These are phyloP conservation scores for Exserohilum rostratum DNA, from an alignment of 2,329 filamentous ascomycete genomes.

Conservation along the genomic window DNA sequence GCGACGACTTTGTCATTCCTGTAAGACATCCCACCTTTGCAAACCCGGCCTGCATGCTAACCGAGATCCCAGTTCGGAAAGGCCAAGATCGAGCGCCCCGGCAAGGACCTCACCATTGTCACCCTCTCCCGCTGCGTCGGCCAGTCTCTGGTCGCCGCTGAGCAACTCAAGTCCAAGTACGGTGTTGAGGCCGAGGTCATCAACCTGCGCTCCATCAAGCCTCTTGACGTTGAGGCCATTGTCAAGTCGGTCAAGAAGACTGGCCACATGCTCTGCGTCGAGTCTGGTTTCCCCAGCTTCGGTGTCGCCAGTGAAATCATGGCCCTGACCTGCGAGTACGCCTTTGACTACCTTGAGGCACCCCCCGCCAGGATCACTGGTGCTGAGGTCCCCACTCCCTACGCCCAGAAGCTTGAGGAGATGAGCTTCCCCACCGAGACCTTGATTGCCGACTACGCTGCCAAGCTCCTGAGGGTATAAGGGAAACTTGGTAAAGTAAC, in stretches of 20 bases:
- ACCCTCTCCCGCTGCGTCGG: slow-evolving; percentile 94
- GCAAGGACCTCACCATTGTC: slow-evolving; percentile 96
- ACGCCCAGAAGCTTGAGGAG: slow-evolving; percentile 90
- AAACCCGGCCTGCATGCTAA: slow-evolving; percentile 14
- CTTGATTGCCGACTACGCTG: slow-evolving; percentile 85
- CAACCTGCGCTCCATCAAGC: slow-evolving; percentile 97
- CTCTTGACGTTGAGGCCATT: slow-evolving; percentile 92
- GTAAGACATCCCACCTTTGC: slow-evolving; percentile 40
- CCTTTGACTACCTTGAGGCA: slow-evolving; percentile 94
- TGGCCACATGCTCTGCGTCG: slow-evolving; percentile 84
- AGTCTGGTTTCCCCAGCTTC: slow-evolving; percentile 95
- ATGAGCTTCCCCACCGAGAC: slow-evolving; percentile 92
- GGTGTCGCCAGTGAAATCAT: slow-evolving; percentile 93
- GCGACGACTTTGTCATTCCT: slow-evolving; percentile 93
- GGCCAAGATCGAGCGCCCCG: slow-evolving; percentile 96
- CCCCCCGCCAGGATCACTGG: slow-evolving; percentile 94
- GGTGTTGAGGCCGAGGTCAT: slow-evolving; percentile 95
- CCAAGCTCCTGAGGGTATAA: slow-evolving; percentile 84
- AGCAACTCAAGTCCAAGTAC: slow-evolving; percentile 93
- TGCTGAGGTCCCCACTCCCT: slow-evolving; percentile 95
- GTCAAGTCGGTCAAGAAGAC: slow-evolving; percentile 99
- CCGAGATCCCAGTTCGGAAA: slow-evolving; percentile 73
- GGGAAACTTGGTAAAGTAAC: background rate
- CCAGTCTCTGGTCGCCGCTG: slow-evolving; percentile 85
- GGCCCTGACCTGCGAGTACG: slow-evolving; percentile 95